These are phyloP conservation scores for Neoascochyta sp. DNA, from an alignment of 2,329 filamentous ascomycete species.

Conservation along the genomic window DNA sequence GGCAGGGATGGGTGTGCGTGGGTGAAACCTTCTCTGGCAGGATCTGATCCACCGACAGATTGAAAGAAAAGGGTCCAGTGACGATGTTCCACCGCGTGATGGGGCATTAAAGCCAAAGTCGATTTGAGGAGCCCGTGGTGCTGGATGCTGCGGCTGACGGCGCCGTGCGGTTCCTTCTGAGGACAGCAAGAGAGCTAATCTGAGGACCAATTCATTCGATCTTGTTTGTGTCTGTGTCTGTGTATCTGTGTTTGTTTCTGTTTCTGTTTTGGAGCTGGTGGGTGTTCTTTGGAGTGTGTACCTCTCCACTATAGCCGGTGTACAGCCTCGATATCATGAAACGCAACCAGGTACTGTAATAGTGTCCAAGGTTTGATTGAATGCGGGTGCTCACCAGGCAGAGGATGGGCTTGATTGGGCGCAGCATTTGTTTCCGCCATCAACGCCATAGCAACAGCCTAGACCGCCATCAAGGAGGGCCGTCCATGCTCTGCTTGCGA, in stretches of 20 bases:
- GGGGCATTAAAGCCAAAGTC: slow-evolving; percentile 37
- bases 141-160: slow-evolving; percentile 9
- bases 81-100: slow-evolving; percentile 27
- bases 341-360: no score
- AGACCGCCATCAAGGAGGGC: no score
- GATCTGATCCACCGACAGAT: slow-evolving; percentile 12
- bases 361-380: no score
- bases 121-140: slow-evolving; percentile 26
- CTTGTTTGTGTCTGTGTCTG: not conserved
- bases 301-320: no score
- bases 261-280: no score
- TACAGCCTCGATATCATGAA: no score
- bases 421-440: no score
- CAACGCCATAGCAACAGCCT: no score
- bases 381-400: no score
- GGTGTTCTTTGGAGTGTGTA: no score
- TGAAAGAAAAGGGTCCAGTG: slow-evolving; percentile 24
- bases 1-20: slow-evolving; percentile 10
- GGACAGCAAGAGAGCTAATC: slow-evolving; percentile 37
- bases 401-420: no score
- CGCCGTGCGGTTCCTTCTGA: slow-evolving; percentile 26
- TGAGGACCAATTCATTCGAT: slow-evolving; percentile 25
- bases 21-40: slow-evolving; percentile 8
- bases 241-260: not conserved
- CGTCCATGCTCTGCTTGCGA: no score